Percentiles rank a stretch among this genome's conserved stretches.
phyloP scores from a whole-genome alignment of 2,329 filamentous ascomycete species.

The Paecilomyces formosus region DNA sequence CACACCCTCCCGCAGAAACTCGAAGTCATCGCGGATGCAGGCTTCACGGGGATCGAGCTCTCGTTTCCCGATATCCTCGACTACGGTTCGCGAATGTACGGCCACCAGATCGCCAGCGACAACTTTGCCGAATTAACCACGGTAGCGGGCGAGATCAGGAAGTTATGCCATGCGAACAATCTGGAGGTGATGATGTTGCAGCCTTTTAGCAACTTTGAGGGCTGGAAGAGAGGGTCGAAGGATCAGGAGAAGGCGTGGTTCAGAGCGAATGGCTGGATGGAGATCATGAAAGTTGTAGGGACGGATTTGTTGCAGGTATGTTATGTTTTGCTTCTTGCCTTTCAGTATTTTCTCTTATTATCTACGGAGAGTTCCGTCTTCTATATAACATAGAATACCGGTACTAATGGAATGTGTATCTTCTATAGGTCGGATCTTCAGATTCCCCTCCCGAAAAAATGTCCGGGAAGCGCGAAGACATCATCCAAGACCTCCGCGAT shows the following conservation, averaged over 20 bases:
- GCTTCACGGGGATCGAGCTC: slow-evolving; percentile 61
- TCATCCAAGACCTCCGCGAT: slow-evolving; percentile 56
- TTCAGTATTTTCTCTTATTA: no score
- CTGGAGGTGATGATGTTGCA: slow-evolving; percentile 65
- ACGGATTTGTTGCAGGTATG: slow-evolving; percentile 64
- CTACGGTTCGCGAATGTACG: slow-evolving; percentile 50
- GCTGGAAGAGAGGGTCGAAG: slow-evolving; percentile 54
- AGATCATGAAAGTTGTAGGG: slow-evolving; percentile 62
- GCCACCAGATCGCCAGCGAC: slow-evolving; percentile 45
- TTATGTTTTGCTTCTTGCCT: no score
- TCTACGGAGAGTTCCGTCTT: no score
- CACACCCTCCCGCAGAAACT: slow-evolving; percentile 32
- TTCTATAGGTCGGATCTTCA: slow-evolving; percentile 51
- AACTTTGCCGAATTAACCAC: slow-evolving; percentile 54
- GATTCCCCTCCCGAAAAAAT: slow-evolving; percentile 53
- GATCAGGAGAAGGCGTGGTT: slow-evolving; percentile 57
- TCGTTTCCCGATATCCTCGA: slow-evolving; percentile 64
- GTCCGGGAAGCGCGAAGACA: slow-evolving; percentile 39
- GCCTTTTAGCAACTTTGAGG: slow-evolving; percentile 70
- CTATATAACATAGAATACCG: no score
- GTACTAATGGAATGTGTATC: no score
- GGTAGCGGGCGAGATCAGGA: slow-evolving; percentile 48
- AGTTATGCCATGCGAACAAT: slow-evolving; percentile 46
- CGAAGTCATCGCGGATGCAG: slow-evolving; percentile 30
- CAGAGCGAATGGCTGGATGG: slow-evolving; percentile 59